Base-by-base conservation (phyloP, 768 basidiomycete genomes). In the Auricularia cornea region DNA sequence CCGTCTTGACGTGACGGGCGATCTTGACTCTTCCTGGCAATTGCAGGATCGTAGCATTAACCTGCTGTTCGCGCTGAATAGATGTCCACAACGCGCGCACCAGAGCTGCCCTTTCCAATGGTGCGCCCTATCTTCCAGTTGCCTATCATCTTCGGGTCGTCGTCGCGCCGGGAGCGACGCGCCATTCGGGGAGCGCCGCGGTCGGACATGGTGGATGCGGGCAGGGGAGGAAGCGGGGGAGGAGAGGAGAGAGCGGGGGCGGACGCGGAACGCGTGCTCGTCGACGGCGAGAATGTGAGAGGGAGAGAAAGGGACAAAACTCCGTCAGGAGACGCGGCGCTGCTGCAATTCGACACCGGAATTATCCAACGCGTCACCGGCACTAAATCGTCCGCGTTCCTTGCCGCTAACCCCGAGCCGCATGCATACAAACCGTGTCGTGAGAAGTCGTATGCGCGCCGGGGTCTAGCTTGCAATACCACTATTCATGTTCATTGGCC, bases 1-100 rank as follows among this genome's bases (percentile, higher is more conserved):
- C 90, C 8, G 94, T 94, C 40, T 81, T 80, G 26, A 83, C 82
- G 72, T 98, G 94, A 67, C 85, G 87, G 26, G 93, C 96, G 67
- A 98, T 90, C 76, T 94, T 93, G 72, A 98, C 95, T 62, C 92
- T 90, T 31, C 78, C 78, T 79, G 59, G 20, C 20, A 23, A 6
- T 8, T 52, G 10, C 10, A n/a, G n/a, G n/a, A n/a, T n/a, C n/a
- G n/a, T n/a, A n/a, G n/a, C n/a, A n/a, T n/a, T n/a, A n/a, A n/a
- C n/a, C n/a, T n/a, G n/a, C n/a, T n/a, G n/a, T n/a, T n/a, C 28
- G 8, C 54, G 54, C 26, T 11, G 26, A 29, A 8, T n/a, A n/a
- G 10, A 52, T 20, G 20, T 8, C 51, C 20, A 12, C 51, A n/a
- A 52, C 51, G 71, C 16, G 35, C 76, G 44, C 59, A 77, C 77